phyloP scores from a whole-genome alignment of 2,329 filamentous ascomycete genomes.

The Aspergillus versicolor region DNA sequence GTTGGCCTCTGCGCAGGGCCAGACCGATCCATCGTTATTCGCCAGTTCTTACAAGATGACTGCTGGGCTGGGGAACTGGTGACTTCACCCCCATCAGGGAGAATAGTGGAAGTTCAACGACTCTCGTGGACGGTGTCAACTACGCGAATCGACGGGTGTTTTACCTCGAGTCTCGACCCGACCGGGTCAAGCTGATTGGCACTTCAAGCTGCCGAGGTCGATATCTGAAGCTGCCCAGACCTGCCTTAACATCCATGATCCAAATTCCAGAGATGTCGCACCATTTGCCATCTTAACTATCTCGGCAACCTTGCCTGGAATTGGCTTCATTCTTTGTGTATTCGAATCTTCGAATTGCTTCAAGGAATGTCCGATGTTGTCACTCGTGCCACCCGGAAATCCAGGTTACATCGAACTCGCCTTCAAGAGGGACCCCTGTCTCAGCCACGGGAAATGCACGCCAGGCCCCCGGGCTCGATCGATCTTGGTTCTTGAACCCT shows the following conservation, averaged over 20 bases:
- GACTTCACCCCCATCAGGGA: no score
- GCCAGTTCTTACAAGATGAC: no score
- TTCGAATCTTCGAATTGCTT: not conserved
- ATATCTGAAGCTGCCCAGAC: no score
- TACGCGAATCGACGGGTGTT: no score
- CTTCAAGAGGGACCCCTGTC: not conserved
- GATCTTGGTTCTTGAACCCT: not conserved
- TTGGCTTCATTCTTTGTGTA: not conserved
- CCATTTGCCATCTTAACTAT: not conserved
- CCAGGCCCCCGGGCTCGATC: not conserved
- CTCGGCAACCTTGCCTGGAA: not conserved
- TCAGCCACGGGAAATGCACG: not conserved
- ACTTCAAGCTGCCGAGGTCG: no score
- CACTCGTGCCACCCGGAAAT: not conserved
- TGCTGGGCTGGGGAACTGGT: no score
- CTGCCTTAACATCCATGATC: not conserved
- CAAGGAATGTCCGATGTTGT: not conserved
- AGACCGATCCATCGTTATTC: not conserved
- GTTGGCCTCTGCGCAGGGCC: constrained; percentile 15
- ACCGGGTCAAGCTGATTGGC: no score
- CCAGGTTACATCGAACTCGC: not conserved
- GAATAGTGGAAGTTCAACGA: no score
- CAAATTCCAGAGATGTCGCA: not conserved
- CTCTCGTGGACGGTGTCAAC: no score
- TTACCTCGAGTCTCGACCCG: no score